Evolutionary conservation across 306 rosid genomes (phyloP).

Genomic region (Ceratonia siliqua): DNA sequence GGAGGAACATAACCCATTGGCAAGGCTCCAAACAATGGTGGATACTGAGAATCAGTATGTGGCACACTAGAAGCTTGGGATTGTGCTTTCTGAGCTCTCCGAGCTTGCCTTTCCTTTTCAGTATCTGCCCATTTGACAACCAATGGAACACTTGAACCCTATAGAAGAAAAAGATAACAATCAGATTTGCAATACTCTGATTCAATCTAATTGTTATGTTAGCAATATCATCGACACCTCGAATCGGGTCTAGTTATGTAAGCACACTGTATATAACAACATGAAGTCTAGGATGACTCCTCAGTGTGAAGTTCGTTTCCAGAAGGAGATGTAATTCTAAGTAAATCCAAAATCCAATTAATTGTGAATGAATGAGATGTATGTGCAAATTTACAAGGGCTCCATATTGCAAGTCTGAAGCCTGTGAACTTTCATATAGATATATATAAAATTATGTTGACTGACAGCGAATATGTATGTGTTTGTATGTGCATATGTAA

Average conservation of each 20-base stretch:
- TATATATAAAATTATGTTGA: neutral
- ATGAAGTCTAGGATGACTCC: neutral
- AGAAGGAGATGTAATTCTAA: neutral
- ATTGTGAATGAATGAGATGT: slow-evolving; percentile 19
- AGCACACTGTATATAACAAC: slow-evolving; percentile 2
- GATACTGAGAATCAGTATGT: slow-evolving; percentile 70
- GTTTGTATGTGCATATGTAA: slow-evolving; percentile 12
- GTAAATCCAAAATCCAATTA: slow-evolving; percentile 10
- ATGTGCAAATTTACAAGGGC: neutral
- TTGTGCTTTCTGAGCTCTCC: slow-evolving; percentile 90
- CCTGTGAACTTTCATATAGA: neutral
- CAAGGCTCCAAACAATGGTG: slow-evolving; percentile 85
- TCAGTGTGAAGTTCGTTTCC: slow-evolving; percentile 1
- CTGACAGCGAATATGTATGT: slow-evolving; percentile 5
- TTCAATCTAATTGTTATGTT: slow-evolving; percentile 15
- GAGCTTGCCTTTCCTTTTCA: slow-evolving; percentile 95
- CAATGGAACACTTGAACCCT: slow-evolving; percentile 98
- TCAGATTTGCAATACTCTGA: slow-evolving; percentile 32
- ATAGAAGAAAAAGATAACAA: slow-evolving; percentile 28
- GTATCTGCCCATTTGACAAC: slow-evolving; percentile 99
- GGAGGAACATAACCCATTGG: slow-evolving; percentile 87
- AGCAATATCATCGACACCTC: slow-evolving; percentile 16
- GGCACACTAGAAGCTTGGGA: slow-evolving; percentile 66
- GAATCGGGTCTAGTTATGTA: neutral
- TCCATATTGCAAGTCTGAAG: neutral